Evolutionary conservation across 2,329 filamentous ascomycete species (phyloP).

Genomic region (Stemphylium beticola): DNA sequence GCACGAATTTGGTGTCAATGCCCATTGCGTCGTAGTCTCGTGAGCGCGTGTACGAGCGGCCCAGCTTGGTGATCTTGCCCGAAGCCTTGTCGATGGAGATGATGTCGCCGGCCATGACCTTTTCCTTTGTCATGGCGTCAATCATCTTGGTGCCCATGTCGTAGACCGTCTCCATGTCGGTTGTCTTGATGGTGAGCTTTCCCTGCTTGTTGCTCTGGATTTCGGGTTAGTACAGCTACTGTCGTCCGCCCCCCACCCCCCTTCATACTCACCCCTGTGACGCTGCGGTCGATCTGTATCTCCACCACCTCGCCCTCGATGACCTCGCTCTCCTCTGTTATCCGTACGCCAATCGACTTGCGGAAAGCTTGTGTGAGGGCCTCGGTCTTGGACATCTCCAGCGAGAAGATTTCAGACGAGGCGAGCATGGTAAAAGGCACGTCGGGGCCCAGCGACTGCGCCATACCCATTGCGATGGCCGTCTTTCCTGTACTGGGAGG

Average conservation of each 20-base stretch:
- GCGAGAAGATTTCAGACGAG: slow-evolving; percentile 95
- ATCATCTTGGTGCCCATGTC: slow-evolving; percentile 99
- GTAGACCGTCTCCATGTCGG: slow-evolving; percentile 99
- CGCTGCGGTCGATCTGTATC: slow-evolving; percentile 96
- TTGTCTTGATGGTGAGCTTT: slow-evolving; percentile 99
- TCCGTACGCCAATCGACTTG: slow-evolving; percentile 96
- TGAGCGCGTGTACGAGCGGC: slow-evolving; percentile 90
- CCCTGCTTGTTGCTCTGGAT: slow-evolving; percentile 87
- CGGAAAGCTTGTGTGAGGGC: slow-evolving; percentile 98
- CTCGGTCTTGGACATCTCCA: slow-evolving; percentile 99
- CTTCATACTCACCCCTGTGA: slow-evolving; percentile 71
- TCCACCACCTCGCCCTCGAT: slow-evolving; percentile 99
- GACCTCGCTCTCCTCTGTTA: slow-evolving; percentile 98
- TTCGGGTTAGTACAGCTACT: slow-evolving; percentile 14
- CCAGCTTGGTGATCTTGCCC: slow-evolving; percentile 96
- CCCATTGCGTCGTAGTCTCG: slow-evolving; percentile 99
- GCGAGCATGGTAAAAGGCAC: slow-evolving; percentile 96
- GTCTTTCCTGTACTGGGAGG: slow-evolving; percentile 98
- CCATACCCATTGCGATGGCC: slow-evolving; percentile 98
- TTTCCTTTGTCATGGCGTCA: slow-evolving; percentile 98
- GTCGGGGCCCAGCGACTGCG: slow-evolving; percentile 90
- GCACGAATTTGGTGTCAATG: slow-evolving; percentile 95
- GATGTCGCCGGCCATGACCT: slow-evolving; percentile 97
- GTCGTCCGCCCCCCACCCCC: background rate
- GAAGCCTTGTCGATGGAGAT: slow-evolving; percentile 99